These are phyloP conservation scores for Andrographis paniculata DNA, from an alignment of 305 asterid species.

Conservation along the genomic window DNA sequence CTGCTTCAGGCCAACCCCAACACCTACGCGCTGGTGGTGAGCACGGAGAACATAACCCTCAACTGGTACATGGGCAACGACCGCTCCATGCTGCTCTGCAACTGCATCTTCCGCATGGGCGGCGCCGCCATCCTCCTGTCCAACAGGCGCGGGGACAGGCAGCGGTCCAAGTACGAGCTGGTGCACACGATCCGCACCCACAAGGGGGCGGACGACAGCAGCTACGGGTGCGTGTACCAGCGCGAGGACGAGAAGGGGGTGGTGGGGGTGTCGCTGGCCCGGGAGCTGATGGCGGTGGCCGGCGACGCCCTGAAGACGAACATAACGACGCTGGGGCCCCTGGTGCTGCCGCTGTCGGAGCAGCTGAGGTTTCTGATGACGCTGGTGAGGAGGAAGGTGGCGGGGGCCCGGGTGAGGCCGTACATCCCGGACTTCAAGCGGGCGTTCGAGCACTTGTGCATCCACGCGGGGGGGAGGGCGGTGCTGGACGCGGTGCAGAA, in stretches of 20 bases:
- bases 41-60: conserved; percentile 61
- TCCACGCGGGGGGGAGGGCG: conserved; percentile 70
- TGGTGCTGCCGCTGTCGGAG: conserved; percentile 53
- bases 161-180: conserved; percentile 49
- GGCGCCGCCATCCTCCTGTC: conserved; percentile 63
- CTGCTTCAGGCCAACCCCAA: conserved; percentile 48
- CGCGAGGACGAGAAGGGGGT: conserved; percentile 43
- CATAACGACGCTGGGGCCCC: conserved; percentile 60
- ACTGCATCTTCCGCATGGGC: conserved; percentile 72
- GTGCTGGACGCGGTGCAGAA: conserved; percentile 64
- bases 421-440: conserved; percentile 67
- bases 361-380: conserved; percentile 47
- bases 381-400: conserved; percentile 31
- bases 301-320: conserved; percentile 65
- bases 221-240: conserved; percentile 65
- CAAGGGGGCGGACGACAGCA: conserved; percentile 52
- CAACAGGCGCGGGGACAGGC: conserved; percentile 34
- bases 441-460: conserved; percentile 70
- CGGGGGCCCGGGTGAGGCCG: conserved; percentile 46
- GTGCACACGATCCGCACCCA: conserved; percentile 63
- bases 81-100: conserved; percentile 61
- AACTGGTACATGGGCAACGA: conserved; percentile 76
- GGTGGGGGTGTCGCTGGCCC: conserved; percentile 46
- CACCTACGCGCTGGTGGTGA: conserved; percentile 48
- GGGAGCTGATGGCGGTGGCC: conserved; percentile 61